Evolutionary conservation across 2,329 filamentous ascomycete species (phyloP), one percentile per base, ranked within the genome.

Genomic region (Fusarium ramigenum): DNA sequence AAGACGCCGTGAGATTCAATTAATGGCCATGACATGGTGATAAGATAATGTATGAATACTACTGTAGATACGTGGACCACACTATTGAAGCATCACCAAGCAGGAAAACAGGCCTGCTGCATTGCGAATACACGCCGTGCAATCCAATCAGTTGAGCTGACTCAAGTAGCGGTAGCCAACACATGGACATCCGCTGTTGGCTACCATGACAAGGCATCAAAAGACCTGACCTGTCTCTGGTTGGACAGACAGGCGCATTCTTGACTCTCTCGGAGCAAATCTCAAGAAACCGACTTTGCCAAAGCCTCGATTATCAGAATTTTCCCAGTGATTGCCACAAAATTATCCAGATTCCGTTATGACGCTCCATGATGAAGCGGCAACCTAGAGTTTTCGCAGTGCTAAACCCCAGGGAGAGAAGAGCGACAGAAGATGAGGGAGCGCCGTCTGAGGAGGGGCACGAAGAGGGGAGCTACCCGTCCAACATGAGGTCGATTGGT

Each of bases 321-420:
- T 69, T 68, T 60, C 30, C 37, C 32, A 32, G 47, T 34, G 47
- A 66, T 74, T 74, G 68, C 72, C 72, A 74, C 71, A 62, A 58
- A 36, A 39, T 37, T 10, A 46, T 9, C 19, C n/a, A n/a, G 42
- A n/a, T 40, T 46, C 34, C 25, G 34, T 69, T 59, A 69, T 74
- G 72, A 74, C 71, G 69, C 58, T 60, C 28, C 25, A 52, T 72
- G 60, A 72, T 72, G 60, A 57, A 64, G 62, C 56, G 66, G 60
- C 63, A 63, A 71, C 66, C 64, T 54, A 61, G 52, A 56, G 56
- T 63, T 52, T 69, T 68, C 44, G 32, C 25, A 46, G 67, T 71
- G 67, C 70, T 73, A 68, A 63, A 74, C 70, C 71, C 39, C 56
- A 72, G 70, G 39, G 71, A 74, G 71, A 70, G 67, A 74, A 73